Evolutionary conservation across 1,139 yeast species (phyloP), one percentile per base, ranked within the genome.

Genomic region (Sugiyamaella castrensis): DNA sequence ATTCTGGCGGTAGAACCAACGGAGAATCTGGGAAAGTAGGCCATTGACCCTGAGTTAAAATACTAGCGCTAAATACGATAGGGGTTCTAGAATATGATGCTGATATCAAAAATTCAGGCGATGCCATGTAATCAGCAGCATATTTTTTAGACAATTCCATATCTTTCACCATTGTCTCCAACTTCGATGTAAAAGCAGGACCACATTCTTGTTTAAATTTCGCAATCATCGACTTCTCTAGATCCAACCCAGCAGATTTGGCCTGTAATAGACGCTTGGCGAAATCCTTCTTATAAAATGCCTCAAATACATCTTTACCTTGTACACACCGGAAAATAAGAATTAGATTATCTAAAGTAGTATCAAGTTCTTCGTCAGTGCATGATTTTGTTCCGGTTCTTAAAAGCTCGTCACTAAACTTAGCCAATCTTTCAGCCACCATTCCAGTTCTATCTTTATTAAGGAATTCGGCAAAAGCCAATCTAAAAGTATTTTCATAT

Each of bases 111-210:
- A 50, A 48, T 11, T 50, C 49, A 1, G 53, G 45, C 31, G 49
- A 57, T 34, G 49, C 37, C 55, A 52, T 47, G 63, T 64, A 48
- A 29, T 57, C 59, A 6, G 55, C 52, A 52, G 53, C 45, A 30
- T 51, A 48, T 26, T 52, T 56, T 40, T 55, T 53, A 5, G 70
- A 65, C 6, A 51, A 43, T 30, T 53, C 55, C 37, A 69, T 53
- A 46, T 72, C 75, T 30, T 61, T 58, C 40, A 70, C 55, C 75
- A 72, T 72, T 10, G 62, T 61, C 24, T 59, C 63, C 16, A 71
- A 51, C 6, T 65, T 60, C 11, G 61, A 57, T 1, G 68, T 58
- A 30, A 63, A 57, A 11, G 60, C 64, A 0, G 59, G 52, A 4
- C 73, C 72, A 40, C 71, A 65, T 40, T 66, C 71, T 2, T 57